Evolutionary conservation across 306 rosid species (phyloP).

Genomic region (Luffa aegyptiaca): DNA sequence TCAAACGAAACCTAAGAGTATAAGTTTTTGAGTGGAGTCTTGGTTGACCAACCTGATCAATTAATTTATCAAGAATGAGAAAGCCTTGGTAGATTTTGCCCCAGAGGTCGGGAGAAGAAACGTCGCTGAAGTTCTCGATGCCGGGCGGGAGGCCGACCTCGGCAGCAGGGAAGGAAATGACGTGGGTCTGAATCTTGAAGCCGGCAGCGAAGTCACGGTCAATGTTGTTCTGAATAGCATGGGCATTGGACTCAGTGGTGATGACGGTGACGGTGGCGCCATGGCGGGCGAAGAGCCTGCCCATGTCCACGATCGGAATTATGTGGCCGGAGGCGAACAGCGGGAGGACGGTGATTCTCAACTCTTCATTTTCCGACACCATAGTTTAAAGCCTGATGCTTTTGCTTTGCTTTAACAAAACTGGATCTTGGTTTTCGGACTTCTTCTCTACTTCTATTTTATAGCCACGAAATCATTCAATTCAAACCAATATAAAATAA

Average conservation of each 20-base stretch:
- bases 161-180: conserved; percentile 6
- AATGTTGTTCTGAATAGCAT: conserved; percentile 6
- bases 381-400: too few species aligned
- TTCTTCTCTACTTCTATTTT: too few species aligned
- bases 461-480: too few species aligned
- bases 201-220: background rate
- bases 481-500: too few species aligned
- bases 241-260: conserved; percentile 23
- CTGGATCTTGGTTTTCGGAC: too few species aligned
- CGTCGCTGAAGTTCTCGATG: background rate
- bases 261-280: conserved; percentile 32
- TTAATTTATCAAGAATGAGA: background rate
- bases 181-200: background rate
- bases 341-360: background rate
- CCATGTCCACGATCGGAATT: conserved; percentile 25
- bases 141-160: background rate
- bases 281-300: conserved; percentile 19
- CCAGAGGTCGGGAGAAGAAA: background rate
- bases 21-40: background rate
- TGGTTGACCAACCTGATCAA: background rate
- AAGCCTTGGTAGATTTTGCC: conserved; percentile 13
- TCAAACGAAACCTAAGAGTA: too few species aligned
- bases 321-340: background rate
- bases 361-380: background rate
- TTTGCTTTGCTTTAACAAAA: too few species aligned